Evolutionary conservation across 371 early-diverging fungal genomes (phyloP), one percentile per base, ranked within the genome.

Genomic region (Funneliformis caledonium): DNA sequence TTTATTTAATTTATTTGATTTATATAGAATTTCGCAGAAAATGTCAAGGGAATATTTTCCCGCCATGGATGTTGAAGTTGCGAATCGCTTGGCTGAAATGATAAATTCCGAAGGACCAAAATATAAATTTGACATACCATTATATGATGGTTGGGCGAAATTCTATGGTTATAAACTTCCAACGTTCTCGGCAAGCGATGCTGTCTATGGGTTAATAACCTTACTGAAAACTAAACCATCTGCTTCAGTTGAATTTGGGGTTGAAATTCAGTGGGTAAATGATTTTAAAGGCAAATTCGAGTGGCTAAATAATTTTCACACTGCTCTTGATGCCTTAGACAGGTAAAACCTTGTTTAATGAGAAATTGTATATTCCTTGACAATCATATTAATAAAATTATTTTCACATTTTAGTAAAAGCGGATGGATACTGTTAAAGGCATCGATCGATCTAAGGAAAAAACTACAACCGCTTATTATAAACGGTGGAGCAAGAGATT

Each of bases 291-390:
- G 26, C 10, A 48, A 31, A 47, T 22, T 47, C 8, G 14, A n/a
- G 31, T 72, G 72, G 72, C 47, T 45, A 14, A 48, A 72, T 72
- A 72, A 72, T 48, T 72, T 72, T 72, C 42, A 72, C 48, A 72
- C 72, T 22, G 72, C 31, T 19, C n/a, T 72, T 26, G 72, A 72
- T 9, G 69, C 69, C 33, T 69, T 69, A 43, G 43, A 69, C 42
- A 69, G 69, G 69, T 69, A 69, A 42, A 19, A 14, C 12, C 42
- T 42, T 68, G 8, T 8, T 37, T 42, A 19, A 5, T 47, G 7
- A n/a, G 16, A 4, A 16, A 48, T 2, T 16, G 10, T 11, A 47
- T 5, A n/a, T 14, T 26, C 26, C n/a, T 4, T 72, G 26, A 10
- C 11, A 10, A 26, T 47, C 10, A 26, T 50, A 5, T 50, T 48